Evolutionary conservation across 2,329 filamentous ascomycete genomes (phyloP).

Genomic region (Sarocladium oryzae): DNA sequence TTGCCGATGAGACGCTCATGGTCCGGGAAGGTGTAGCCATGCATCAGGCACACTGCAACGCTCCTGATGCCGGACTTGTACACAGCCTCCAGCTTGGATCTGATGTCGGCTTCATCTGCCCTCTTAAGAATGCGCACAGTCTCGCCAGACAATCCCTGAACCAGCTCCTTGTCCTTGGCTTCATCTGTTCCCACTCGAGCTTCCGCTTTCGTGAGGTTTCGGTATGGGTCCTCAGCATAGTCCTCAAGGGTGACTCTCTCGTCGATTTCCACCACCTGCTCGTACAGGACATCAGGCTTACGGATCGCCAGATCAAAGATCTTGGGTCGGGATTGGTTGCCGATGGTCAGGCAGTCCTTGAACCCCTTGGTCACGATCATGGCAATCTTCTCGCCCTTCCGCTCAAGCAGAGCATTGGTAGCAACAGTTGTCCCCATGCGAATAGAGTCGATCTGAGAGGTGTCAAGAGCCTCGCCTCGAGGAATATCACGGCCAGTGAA

Average conservation of each 20-base stretch:
- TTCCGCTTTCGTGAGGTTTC: conserved; percentile 39
- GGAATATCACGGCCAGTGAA: conserved; percentile 72
- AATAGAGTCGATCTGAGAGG: conserved; percentile 78
- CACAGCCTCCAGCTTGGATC: conserved; percentile 53
- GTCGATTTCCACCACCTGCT: conserved; percentile 79
- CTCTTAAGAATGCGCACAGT: conserved; percentile 59
- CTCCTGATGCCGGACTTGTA: conserved; percentile 65
- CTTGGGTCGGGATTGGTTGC: conserved; percentile 81
- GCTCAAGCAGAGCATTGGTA: conserved; percentile 83
- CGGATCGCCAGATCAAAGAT: conserved; percentile 87
- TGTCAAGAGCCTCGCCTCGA: conserved; percentile 73
- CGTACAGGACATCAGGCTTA: conserved; percentile 82
- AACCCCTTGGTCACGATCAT: conserved; percentile 85
- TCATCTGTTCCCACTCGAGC: conserved; percentile 48
- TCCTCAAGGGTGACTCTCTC: conserved; percentile 89
- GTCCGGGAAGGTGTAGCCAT: conserved; percentile 83
- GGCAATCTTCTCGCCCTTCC: conserved; percentile 84
- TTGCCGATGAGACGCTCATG: conserved; percentile 75
- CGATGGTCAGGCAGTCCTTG: conserved; percentile 80
- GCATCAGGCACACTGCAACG: conserved; percentile 86
- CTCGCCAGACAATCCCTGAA: conserved; percentile 63
- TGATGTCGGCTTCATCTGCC: conserved; percentile 48
- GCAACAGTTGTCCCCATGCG: conserved; percentile 95
- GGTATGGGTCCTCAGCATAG: conserved; percentile 78
- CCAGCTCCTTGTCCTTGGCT: conserved; percentile 47